phyloP scores from a whole-genome alignment of 2,329 filamentous ascomycete species.

The Xylariaceae sp. region DNA sequence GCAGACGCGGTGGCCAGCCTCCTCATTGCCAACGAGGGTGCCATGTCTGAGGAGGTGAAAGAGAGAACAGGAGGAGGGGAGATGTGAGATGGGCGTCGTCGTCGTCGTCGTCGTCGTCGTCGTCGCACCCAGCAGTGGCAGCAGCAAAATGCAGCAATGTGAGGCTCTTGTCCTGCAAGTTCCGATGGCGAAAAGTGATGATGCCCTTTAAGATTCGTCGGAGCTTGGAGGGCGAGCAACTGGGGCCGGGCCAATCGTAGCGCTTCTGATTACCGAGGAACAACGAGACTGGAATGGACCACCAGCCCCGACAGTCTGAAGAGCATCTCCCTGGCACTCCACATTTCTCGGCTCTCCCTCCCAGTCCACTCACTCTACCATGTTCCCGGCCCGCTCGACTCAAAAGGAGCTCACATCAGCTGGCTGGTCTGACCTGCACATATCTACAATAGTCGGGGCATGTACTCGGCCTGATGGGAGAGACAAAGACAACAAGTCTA shows the following conservation, averaged over 20 bases:
- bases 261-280: conserved; percentile 33
- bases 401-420: too few species aligned
- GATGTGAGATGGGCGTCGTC: conserved; percentile 9
- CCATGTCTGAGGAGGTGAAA: conserved; percentile 40
- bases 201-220: conserved; percentile 29
- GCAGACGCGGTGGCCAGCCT: conserved; percentile 55
- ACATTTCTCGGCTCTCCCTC: too few species aligned
- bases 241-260: conserved; percentile 29
- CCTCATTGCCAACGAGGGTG: conserved; percentile 64
- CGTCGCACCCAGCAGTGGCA: background rate
- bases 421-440: too few species aligned
- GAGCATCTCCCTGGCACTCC: too few species aligned
- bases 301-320: too few species aligned
- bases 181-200: conserved; percentile 27
- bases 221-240: conserved; percentile 21
- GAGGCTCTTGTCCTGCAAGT: conserved; percentile 34
- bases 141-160: conserved; percentile 12
- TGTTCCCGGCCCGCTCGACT: too few species aligned
- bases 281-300: background rate
- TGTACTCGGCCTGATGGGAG: too few species aligned
- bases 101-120: too few species aligned
- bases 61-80: conserved; percentile 14
- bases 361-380: too few species aligned
- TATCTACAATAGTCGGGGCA: too few species aligned
- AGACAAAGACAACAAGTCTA: too few species aligned